phyloP scores from a whole-genome alignment of 805 yeast genomes.

The Barnettozyma populi region DNA sequence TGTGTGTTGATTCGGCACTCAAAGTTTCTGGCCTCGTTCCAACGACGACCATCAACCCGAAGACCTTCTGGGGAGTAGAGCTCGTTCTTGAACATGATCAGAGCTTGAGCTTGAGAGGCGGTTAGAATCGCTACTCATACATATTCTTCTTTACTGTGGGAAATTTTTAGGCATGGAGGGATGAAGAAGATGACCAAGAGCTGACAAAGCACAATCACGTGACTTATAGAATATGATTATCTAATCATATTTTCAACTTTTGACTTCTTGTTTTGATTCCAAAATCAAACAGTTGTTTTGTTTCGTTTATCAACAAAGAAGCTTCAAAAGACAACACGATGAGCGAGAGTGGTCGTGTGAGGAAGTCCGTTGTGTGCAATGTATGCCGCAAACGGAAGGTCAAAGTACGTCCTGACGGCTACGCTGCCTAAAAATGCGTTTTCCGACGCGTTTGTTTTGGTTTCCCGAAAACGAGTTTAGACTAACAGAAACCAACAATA shows the following conservation, averaged over 20 bases:
- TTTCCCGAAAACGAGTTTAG: neutral
- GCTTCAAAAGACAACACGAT: neutral
- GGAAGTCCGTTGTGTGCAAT: conserved; percentile 26
- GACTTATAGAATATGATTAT: neutral
- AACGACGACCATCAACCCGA: conserved; percentile 88
- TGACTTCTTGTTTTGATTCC: neutral
- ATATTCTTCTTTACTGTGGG: neutral
- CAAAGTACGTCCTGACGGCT: conserved; percentile 14
- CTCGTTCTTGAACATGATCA: conserved; percentile 61
- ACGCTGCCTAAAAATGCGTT: neutral
- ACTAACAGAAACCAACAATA: conserved; percentile 8
- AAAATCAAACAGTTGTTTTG: neutral
- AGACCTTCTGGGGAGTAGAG: conserved; percentile 94
- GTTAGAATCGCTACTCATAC: neutral
- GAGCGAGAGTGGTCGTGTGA: conserved; percentile 12
- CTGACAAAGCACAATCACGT: neutral
- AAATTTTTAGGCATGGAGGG: neutral
- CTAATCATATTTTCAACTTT: neutral
- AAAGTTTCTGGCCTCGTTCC: conserved; percentile 86
- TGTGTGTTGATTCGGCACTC: conserved; percentile 82
- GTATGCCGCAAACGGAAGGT: conserved; percentile 27
- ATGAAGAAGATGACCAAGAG: neutral
- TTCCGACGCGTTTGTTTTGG: neutral
- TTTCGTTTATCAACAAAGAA: neutral
- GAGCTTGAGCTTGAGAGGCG: neutral